Percentiles rank a stretch among this genome's conserved stretches.
phyloP scores from a whole-genome alignment of 345 rosid genomes.

The Populus nigra region DNA sequence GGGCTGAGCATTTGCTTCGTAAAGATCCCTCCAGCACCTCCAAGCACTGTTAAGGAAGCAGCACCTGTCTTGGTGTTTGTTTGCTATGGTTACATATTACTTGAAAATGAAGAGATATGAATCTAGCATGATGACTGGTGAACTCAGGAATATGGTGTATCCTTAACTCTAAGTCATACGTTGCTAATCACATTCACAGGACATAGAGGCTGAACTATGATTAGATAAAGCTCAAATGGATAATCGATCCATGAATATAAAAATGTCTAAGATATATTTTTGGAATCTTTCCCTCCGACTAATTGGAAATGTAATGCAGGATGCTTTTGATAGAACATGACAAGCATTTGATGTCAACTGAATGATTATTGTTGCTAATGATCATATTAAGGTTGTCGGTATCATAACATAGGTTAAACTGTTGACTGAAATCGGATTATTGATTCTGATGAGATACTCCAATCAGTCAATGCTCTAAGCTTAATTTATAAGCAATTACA shows the following conservation, averaged over 20 bases:
- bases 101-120: not conserved
- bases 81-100: not conserved
- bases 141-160: not conserved
- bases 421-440: not conserved
- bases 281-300: not conserved
- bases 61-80: not conserved
- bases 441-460: not conserved
- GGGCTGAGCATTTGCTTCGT: slow-evolving; percentile 79
- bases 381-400: not conserved
- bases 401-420: not conserved
- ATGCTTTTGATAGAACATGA: not conserved
- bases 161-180: not conserved
- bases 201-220: not conserved
- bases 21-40: slow-evolving; percentile 70
- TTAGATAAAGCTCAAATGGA: not conserved
- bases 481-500: not conserved
- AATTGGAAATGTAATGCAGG: not conserved
- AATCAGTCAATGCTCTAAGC: not conserved
- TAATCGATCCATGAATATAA: not conserved
- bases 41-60: slow-evolving; percentile 53
- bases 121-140: not conserved
- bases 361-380: not conserved
- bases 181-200: not conserved
- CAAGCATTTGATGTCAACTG: not conserved
- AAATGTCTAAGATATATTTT: not conserved